Evolutionary conservation across 768 basidiomycete species (phyloP), one percentile per base, ranked within the genome.

Genomic region (Mycena floridula): DNA sequence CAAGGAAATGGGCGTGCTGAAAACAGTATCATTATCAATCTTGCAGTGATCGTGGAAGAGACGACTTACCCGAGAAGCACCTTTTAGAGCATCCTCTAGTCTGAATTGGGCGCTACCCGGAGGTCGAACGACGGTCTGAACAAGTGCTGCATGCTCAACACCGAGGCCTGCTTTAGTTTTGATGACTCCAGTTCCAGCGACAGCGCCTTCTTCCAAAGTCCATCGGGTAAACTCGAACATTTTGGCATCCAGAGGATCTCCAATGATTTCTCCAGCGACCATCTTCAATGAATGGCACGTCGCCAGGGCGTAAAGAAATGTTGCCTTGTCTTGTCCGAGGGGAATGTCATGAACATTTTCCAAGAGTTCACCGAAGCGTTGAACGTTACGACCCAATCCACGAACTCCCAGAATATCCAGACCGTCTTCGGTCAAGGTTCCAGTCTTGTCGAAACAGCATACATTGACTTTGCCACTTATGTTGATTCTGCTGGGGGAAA

Each of bases 381-480:
- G 77, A 7, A 69, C 75, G 38, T 71, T 74, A 36, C 89, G 81
- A 47, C 95, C 93, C 35, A 89, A 76, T 5, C 80, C 81, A 37
- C 95, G 85, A 15, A 96, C 85, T 13, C 96, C 96, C 37, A 99
- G 82, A 37, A 99, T 92, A 59, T 99, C 96, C 40, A 99, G 73
- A 0, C 95, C 96, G 51, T 99, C 96, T 63, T 99, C 96, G 1
- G 96, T 99, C 20, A 99, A 73, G 7, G 96, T 99, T 7, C 96
- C 96, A 1, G 96, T 99, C 67, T 99, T 99, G 71, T 99, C 96
- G 56, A 99, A 99, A 59, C 94, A 97, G 55, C 92, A 92, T 8
- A 98, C 85, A 52, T 98, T 97, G 66, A 98, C 73, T 67, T 96
- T 94, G 8, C 96, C 96, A 1, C 82, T 90, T 37, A 99, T 79